A percentile compares a stretch with the other conserved stretches of the same genome.
These are phyloP conservation scores for Solanum sitiens DNA, from an alignment of 257 asterid species.

Conservation along the genomic window DNA sequence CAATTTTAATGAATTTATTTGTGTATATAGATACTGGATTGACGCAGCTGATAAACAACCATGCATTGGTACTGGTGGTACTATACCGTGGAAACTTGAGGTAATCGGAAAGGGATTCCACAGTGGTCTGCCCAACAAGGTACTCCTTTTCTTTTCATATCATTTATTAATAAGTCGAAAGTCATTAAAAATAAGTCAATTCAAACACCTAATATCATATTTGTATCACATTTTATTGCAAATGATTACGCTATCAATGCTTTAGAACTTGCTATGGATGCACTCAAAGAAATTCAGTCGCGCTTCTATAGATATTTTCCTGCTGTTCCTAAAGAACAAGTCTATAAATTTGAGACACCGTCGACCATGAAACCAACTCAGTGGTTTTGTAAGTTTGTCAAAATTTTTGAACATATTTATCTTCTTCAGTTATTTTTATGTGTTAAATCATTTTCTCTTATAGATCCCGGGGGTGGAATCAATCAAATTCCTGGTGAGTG, in stretches of 20 bases:
- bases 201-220: no score
- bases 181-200: no score
- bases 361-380: slow-evolving; percentile 99
- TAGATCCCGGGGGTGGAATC: slow-evolving; percentile 99
- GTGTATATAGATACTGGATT: no score
- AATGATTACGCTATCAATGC: slow-evolving; percentile 77
- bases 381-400: slow-evolving; percentile 74
- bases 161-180: no score
- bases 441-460: background rate
- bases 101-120: no score
- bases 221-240: background rate
- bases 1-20: no score
- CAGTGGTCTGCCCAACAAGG: no score
- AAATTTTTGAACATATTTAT: background rate
- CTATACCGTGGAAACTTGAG: no score
- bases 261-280: slow-evolving; percentile 92
- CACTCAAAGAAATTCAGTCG: slow-evolving; percentile 63
- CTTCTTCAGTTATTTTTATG: background rate
- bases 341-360: slow-evolving; percentile 85
- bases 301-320: slow-evolving; percentile 81
- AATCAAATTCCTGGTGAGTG: slow-evolving; percentile 93
- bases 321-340: slow-evolving; percentile 60
- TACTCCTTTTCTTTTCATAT: background rate
- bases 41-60: no score
- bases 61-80: no score